These are phyloP conservation scores for Erysimum pusillum DNA, from an alignment of 441 rosid genomes.

Conservation along the genomic window DNA sequence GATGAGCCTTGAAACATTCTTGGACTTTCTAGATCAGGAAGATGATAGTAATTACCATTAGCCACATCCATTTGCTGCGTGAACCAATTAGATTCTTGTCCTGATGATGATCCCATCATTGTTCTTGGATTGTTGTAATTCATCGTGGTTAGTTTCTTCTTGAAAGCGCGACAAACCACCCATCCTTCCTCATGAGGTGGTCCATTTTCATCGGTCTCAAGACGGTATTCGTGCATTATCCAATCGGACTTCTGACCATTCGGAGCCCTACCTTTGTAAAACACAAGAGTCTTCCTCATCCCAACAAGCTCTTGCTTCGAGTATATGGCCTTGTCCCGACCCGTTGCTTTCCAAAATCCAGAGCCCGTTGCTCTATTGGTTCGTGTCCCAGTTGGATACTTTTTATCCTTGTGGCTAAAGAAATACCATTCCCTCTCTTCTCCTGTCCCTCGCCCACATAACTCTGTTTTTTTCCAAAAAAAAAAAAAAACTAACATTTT, in stretches of 20 bases:
- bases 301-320: conserved; percentile 67
- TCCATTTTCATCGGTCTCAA: conserved; percentile 84
- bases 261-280: conserved; percentile 81
- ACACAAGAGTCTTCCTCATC: conserved; percentile 78
- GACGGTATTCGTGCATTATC: conserved; percentile 84
- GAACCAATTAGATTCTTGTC: conserved; percentile 51
- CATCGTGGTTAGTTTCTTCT: conserved; percentile 68
- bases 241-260: conserved; percentile 78
- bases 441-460: conserved; percentile 73
- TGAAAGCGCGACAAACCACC: conserved; percentile 95
- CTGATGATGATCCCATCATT: conserved; percentile 81
- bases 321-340: conserved; percentile 72
- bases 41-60: conserved; percentile 61
- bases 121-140: conserved; percentile 64
- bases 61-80: conserved; percentile 38
- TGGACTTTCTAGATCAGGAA: conserved; percentile 83
- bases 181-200: conserved; percentile 98
- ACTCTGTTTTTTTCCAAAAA: conserved; percentile 49
- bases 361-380: conserved; percentile 77
- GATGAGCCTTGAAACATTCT: conserved; percentile 62
- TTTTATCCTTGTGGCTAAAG: conserved; percentile 78
- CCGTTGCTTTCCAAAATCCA: conserved; percentile 87
- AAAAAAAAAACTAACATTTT: too few species aligned
- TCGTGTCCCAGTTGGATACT: conserved; percentile 78
- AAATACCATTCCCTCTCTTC: conserved; percentile 83